These are phyloP conservation scores for Fusarium nematophilum DNA, from an alignment of 2,329 filamentous ascomycete species.

Conservation along the genomic window DNA sequence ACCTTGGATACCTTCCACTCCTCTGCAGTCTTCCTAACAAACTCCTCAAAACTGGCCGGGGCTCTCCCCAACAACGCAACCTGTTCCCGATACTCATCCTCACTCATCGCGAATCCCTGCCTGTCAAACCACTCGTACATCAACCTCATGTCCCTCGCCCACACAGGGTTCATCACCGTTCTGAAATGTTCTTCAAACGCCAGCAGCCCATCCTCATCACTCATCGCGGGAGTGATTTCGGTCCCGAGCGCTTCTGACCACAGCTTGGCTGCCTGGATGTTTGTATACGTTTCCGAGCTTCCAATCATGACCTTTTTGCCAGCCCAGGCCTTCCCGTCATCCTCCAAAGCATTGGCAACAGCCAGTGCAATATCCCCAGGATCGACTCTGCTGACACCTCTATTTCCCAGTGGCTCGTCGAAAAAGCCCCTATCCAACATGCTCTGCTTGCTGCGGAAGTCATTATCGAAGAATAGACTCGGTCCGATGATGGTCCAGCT, in stretches of 20 bases:
- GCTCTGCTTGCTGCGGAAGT: slow-evolving; percentile 22
- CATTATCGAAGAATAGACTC: slow-evolving; percentile 24
- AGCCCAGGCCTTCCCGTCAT: slow-evolving; percentile 15
- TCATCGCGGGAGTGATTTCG: background rate
- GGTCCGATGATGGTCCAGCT: slow-evolving; percentile 29
- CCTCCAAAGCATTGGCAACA: slow-evolving; percentile 15
- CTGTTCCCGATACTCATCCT: slow-evolving; percentile 22
- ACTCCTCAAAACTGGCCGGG: slow-evolving; percentile 16
- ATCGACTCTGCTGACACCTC: slow-evolving; percentile 26
- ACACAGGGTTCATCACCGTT: background rate
- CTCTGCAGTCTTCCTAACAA: slow-evolving; percentile 6
- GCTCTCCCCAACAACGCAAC: slow-evolving; percentile 10
- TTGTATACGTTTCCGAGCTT: slow-evolving; percentile 17
- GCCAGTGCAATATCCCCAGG: slow-evolving; percentile 22
- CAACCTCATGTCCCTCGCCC: slow-evolving; percentile 19
- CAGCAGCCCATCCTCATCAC: slow-evolving; percentile 6
- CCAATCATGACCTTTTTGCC: slow-evolving; percentile 30
- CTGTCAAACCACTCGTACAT: slow-evolving; percentile 24
- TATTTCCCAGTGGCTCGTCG: slow-evolving; percentile 21
- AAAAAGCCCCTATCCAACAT: slow-evolving; percentile 16
- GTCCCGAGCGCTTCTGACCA: slow-evolving; percentile 19
- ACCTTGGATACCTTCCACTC: slow-evolving; percentile 7
- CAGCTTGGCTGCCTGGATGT: slow-evolving; percentile 4
- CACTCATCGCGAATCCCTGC: slow-evolving; percentile 14
- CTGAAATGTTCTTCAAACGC: slow-evolving; percentile 7